Evolutionary conservation across 768 basidiomycete species (phyloP).

Genomic region (Russula foetens): DNA sequence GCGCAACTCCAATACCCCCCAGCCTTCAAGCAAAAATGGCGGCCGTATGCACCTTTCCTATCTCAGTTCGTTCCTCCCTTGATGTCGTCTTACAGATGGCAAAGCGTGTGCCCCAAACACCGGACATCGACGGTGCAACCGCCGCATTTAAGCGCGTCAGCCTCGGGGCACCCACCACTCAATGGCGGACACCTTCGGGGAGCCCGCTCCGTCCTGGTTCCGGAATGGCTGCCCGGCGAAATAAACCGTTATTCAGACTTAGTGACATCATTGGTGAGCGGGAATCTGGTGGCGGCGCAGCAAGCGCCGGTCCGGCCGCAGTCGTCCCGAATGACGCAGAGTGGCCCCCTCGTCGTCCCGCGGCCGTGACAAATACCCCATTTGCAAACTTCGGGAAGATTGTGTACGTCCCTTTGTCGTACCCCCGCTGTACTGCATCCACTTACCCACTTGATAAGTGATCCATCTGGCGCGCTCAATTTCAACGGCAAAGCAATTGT

Average conservation of each 20-base stretch:
- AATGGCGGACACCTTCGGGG: slow-evolving; percentile 20
- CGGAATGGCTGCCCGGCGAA: slow-evolving; percentile 35
- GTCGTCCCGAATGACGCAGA: slow-evolving; percentile 46
- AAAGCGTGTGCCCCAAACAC: slow-evolving; percentile 30
- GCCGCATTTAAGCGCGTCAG: slow-evolving; percentile 34
- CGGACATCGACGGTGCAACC: slow-evolving; percentile 35
- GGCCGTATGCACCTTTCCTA: slow-evolving; percentile 44
- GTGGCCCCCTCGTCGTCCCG: slow-evolving; percentile 22
- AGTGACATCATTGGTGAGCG: slow-evolving; percentile 45
- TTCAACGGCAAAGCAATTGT: slow-evolving; percentile 91
- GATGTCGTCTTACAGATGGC: slow-evolving; percentile 36
- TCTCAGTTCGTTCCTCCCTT: slow-evolving; percentile 12
- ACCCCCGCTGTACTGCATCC: neutral
- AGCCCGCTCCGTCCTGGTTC: slow-evolving; percentile 34
- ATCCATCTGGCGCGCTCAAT: slow-evolving; percentile 92
- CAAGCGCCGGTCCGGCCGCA: slow-evolving; percentile 62
- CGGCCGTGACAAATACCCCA: slow-evolving; percentile 51
- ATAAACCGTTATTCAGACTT: slow-evolving; percentile 51
- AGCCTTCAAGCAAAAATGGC: slow-evolving; percentile 91
- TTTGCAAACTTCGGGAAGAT: slow-evolving; percentile 93
- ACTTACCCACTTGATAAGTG: slow-evolving; percentile 38
- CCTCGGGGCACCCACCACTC: slow-evolving; percentile 18
- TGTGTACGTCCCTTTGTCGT: slow-evolving; percentile 51
- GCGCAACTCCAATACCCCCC: slow-evolving; percentile 73
- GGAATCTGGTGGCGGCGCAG: slow-evolving; percentile 42